Evolutionary conservation across 352 stramenopile species (phyloP).

Genomic region (Phytophthora brassicae): DNA sequence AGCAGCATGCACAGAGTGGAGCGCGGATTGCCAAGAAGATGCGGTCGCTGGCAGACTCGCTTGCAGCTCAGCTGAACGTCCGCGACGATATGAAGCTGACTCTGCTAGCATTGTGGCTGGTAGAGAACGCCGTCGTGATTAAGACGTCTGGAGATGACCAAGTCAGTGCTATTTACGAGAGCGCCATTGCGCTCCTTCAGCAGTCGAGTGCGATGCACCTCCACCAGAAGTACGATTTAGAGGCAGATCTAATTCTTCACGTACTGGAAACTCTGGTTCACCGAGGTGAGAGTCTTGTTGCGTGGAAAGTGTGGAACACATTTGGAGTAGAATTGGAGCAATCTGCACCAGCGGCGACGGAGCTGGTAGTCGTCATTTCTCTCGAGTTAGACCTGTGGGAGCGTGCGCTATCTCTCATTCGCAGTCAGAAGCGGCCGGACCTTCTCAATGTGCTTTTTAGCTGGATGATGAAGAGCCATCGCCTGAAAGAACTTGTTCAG

Average conservation of each 20-base stretch:
- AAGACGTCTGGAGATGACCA: constrained; percentile 65
- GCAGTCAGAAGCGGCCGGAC: constrained; percentile 55
- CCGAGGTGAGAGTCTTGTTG: constrained; percentile 67
- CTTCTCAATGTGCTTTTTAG: constrained; percentile 67
- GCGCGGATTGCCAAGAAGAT: constrained; percentile 63
- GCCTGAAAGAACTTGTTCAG: constrained; percentile 77
- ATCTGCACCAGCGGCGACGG: constrained; percentile 51
- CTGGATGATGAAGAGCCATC: constrained; percentile 70
- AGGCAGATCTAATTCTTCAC: constrained; percentile 70
- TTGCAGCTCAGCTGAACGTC: constrained; percentile 69
- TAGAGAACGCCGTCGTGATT: constrained; percentile 81
- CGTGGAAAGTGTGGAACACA: constrained; percentile 86
- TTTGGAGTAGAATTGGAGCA: constrained; percentile 64
- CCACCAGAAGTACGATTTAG: constrained; percentile 74
- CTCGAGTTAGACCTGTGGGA: constrained; percentile 80
- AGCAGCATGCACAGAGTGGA: constrained; percentile 49
- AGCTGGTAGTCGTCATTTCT: constrained; percentile 77
- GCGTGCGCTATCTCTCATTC: constrained; percentile 61
- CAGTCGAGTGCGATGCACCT: constrained; percentile 76
- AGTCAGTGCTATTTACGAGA: constrained; percentile 62
- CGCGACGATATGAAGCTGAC: constrained; percentile 85
- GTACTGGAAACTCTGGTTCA: constrained; percentile 81
- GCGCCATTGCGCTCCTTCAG: constrained; percentile 57
- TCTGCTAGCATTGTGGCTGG: constrained; percentile 73
- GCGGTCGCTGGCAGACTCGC: constrained; percentile 62